Evolutionary conservation across 164 flowering plant genomes (phyloP).

Genomic region (Umbellularia californica): DNA sequence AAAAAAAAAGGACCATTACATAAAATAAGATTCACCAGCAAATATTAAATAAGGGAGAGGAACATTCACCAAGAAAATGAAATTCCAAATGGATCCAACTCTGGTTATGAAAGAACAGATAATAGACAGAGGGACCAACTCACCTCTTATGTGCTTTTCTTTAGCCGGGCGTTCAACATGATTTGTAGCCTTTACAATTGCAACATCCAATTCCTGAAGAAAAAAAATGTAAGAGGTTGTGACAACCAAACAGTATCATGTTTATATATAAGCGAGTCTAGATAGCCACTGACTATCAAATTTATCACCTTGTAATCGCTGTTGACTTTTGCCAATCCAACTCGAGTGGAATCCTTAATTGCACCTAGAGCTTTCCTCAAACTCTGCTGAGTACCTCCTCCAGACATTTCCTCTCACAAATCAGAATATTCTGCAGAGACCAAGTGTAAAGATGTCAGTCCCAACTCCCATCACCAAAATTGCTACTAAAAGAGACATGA

Average conservation of each 20-base stretch:
- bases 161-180: slow-evolving; percentile 50
- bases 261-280: background rate
- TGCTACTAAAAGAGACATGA: background rate
- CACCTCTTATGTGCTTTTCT: slow-evolving; percentile 54
- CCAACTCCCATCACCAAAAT: too few relatives aligned
- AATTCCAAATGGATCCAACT: too few relatives aligned
- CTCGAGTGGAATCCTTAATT: slow-evolving; percentile 91
- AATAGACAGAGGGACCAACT: background rate
- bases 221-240: background rate
- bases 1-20: background rate
- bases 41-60: too few relatives aligned
- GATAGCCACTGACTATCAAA: background rate
- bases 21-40: background rate
- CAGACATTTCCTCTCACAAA: slow-evolving; percentile 60
- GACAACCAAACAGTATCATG: background rate
- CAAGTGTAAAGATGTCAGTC: background rate
- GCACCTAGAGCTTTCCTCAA: slow-evolving; percentile 90
- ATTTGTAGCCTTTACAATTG: slow-evolving; percentile 64
- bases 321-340: slow-evolving; percentile 91
- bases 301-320: slow-evolving; percentile 86
- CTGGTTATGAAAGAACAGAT: background rate
- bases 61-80: too few relatives aligned
- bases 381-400: slow-evolving; percentile 79
- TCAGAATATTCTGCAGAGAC: slow-evolving; percentile 21
- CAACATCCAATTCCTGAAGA: slow-evolving; percentile 49